Evolutionary conservation across 2,329 filamentous ascomycete genomes (phyloP), one percentile per base, ranked within the genome.

Genomic region (Fusarium brevicatenulatum): DNA sequence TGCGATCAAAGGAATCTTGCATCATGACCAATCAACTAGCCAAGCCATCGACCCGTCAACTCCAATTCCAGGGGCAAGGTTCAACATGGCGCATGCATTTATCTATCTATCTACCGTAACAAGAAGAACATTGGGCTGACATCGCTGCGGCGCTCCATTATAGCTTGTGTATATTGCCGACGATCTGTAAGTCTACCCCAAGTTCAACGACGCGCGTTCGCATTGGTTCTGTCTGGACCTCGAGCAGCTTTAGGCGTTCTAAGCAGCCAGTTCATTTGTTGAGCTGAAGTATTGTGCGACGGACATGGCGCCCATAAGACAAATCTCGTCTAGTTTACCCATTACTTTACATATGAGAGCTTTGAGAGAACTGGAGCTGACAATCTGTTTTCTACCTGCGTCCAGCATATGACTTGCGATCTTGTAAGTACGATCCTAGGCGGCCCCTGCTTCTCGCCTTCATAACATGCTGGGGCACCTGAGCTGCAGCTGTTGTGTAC

Each of bases 381-480:
- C 77, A 68, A 65, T 57, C 42, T 72, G 42, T 67, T 76, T 68
- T 65, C 63, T 70, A 62, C 71, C 70, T 71, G 44, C 66, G 69
- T 70, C 63, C 84, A 95, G 92, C 93, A 95, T 89, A 95, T 95
- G 93, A 95, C 93, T 81, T 95, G 93, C 88, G 93, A 95, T 88
- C 91, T 93, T 86, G 93, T 95, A 92, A 87, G 91, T 90, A 59
- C 67, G 63, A 65, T 62, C 52, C 55, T 46, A 42, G 53, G 66
- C 43, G 65, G 42, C 46, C 58, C 52, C 57, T 63, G 55, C 79
- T 78, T 76, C 77, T 63, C 79, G 77, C 72, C 54, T 21, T 62
- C 56, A 66, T 53, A 58, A 50, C 57, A 57, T 58, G 53, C 49
- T 50, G 62, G 52, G 55, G 59, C 50, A 61, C 60, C 37, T 58